Conservation (phyloP, 495 filamentous ascomycete species). For the Penicillium coffeae region DNA sequence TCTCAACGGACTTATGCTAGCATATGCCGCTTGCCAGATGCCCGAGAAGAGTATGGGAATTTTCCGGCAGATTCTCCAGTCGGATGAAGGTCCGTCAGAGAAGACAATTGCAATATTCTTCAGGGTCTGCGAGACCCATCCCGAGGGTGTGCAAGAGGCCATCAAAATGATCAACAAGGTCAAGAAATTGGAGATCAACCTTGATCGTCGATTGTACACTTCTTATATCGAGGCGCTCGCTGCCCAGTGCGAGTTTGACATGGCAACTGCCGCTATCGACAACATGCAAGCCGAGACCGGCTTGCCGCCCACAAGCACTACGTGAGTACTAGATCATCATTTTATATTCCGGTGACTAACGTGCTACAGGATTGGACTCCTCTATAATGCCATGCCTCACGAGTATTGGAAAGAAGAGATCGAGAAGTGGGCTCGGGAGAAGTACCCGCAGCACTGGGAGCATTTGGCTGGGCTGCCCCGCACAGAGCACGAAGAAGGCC, state of each 20-base stretch:
- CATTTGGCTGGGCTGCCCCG: conserved; percentile 43
- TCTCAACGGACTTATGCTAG: conserved; percentile 81
- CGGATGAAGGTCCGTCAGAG: conserved; percentile 77
- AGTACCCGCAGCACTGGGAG: conserved; percentile 65
- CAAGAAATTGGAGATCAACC: conserved; percentile 65
- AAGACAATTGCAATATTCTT: conserved; percentile 74
- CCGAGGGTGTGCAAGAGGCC: conserved; percentile 61
- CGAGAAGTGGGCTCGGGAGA: conserved; percentile 63
- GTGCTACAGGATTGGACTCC: conserved; percentile 65
- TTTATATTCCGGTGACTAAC: too few species aligned
- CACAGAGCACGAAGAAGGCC: conserved; percentile 36
- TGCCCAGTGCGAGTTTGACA: conserved; percentile 60
- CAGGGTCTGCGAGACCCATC: conserved; percentile 62
- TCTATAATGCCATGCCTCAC: conserved; percentile 67
- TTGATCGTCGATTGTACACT: conserved; percentile 67
- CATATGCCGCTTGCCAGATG: conserved; percentile 64
- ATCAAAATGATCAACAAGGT: conserved; percentile 72
- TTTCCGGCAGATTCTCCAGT: conserved; percentile 75
- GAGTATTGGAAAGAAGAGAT: conserved; percentile 60
- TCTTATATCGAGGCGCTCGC: conserved; percentile 73
- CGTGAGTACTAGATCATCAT: conserved; percentile 70
- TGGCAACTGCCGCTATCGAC: conserved; percentile 59
- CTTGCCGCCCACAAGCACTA: conserved; percentile 56
- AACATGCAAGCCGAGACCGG: conserved; percentile 62
- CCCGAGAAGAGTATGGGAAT: conserved; percentile 64